Base-by-base conservation (phyloP, 2,329 filamentous ascomycete genomes). In the Fusarium annulatum region DNA sequence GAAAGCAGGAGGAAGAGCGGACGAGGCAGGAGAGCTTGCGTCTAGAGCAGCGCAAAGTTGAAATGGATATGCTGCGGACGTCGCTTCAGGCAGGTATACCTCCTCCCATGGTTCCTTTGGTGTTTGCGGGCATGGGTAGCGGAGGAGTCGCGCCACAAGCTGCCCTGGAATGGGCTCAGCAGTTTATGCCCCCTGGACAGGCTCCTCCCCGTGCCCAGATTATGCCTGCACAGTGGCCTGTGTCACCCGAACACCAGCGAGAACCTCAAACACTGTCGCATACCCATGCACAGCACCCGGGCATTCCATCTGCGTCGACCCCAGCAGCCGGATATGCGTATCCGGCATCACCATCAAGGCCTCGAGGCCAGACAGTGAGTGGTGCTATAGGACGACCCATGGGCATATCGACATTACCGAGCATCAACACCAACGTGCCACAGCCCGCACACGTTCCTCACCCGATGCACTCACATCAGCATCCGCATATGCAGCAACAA, bases 1-100 rank as follows among this genome's bases (percentile, higher is more conserved):
- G 90, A 69, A 91, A 85, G 79, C 92, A 94, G 82, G 92, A 95
- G 81, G 92, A 94, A 81, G 92, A 94, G 81, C 92, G 88, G 76
- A 90, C 88, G 28, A 85, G 85, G 48, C 88, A 90, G 76, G 93
- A 94, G 81, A 84, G 85, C 38, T 82, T 93, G 48, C 90, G 90
- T 33, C 82, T 94, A 38, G 93, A 95, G 82, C 92, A 93, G 82
- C 86, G 93, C 52, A 91, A 87, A 76, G 87, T 94, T 63, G 93
- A 95, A 81, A 89, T 92, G 78, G 90, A 90, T 51, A 94, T 95
- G 82, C 82, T 95, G 64, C 86, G 88, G 61, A 90, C 92, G 28
- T 93, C 92, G 5, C 81, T 95, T 60, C 86, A 87, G 61, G 90
- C 91, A 42, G 92, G 93, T 16, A 90, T 95, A 57, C 93, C 93